Evolutionary conservation across 257 asterid genomes (phyloP), one percentile per base, ranked within the genome.

Genomic region (Solanum appendiculatum): DNA sequence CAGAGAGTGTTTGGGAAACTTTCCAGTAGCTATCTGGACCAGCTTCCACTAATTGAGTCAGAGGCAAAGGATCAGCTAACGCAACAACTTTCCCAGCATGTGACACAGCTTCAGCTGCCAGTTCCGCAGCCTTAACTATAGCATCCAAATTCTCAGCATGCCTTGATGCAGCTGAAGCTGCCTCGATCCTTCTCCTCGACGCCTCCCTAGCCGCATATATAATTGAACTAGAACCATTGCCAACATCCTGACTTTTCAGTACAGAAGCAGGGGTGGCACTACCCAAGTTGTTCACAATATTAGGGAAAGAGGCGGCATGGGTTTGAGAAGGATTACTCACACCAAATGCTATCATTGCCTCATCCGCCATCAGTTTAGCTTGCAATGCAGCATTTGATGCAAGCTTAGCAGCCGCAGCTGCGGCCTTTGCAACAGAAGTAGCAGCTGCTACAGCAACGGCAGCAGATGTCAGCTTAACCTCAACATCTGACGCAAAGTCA

Each of bases 341-440:
- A 90, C 92, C 95, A 91, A 85, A 69, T 29, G 86, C 72, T 68
- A 83, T 39, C 84, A 92, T 54, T 87, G 96, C 94, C 88, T 97
- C 98, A 77, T 95, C 98, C 18, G 98, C 98, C 96, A 97, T 95
- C 89, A 90, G 94, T 88, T 94, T 94, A 54, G 98, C 98, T 88
- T 93, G 98, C 83, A 90, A 82, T 33, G 99, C 98, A 88, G 94
- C 98, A 87, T 87, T 93, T 89, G 94, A 94, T 82, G 99, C 99
- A 77, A 97, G 91, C 92, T 93, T 94, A 78, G 99, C 99, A 87
- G 99, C 98, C 31, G 98, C 98, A 36, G 99, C 97, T 1, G 99
- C 99, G 29, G 98, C 99, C 95, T 93, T 97, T 23, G 99, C 99
- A 87, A 97, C 98, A 89, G 97, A 91, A 83, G 98, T 92, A 90